A percentile compares a stretch with the other conserved stretches of the same genome.
Evolutionary conservation across 805 yeast species (phyloP).

Genomic region (Candida stauntonica): DNA sequence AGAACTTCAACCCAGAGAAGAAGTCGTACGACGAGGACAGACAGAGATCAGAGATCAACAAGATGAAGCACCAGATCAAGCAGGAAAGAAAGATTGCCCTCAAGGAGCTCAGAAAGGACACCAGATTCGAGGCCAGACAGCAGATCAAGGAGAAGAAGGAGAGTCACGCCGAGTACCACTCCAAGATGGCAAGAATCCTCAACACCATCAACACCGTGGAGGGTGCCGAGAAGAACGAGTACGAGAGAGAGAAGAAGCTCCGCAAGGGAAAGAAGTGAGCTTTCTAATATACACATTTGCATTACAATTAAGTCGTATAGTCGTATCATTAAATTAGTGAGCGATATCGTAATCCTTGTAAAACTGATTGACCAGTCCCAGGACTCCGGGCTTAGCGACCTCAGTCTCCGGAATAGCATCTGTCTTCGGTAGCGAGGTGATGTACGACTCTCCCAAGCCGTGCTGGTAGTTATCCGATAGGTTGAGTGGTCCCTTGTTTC

Average conservation of each 20-base stretch:
- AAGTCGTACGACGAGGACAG: slow-evolving; percentile 84
- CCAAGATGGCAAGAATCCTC: slow-evolving; percentile 82
- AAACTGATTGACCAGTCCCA: slow-evolving; percentile 77
- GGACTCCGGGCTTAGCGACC: slow-evolving; percentile 48
- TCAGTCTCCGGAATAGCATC: slow-evolving; percentile 31
- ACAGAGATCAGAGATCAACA: slow-evolving; percentile 75
- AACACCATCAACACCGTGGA: slow-evolving; percentile 88
- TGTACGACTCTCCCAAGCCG: slow-evolving; percentile 41
- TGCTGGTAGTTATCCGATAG: slow-evolving; percentile 11
- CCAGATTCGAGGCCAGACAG: slow-evolving; percentile 82
- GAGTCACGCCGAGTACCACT: slow-evolving; percentile 75
- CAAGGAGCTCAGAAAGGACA: slow-evolving; percentile 87
- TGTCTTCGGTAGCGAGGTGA: slow-evolving; percentile 33
- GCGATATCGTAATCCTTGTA: slow-evolving; percentile 43
- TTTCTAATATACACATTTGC: no score
- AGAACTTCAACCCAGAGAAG: slow-evolving; percentile 92
- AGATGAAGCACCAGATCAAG: slow-evolving; percentile 81
- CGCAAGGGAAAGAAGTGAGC: slow-evolving; percentile 45
- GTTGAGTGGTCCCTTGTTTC: no score
- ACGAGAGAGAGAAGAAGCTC: slow-evolving; percentile 76
- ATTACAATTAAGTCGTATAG: neutral
- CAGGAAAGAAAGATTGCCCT: slow-evolving; percentile 85
- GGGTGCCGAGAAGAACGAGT: slow-evolving; percentile 91
- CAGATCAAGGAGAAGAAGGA: slow-evolving; percentile 73
- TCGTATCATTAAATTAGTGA: slow-evolving; percentile 4